A percentile compares a stretch with the other conserved stretches of the same genome.
Conservation (phyloP, 352 stramenopile species). For the Chrysophaeum taylorii region DNA sequence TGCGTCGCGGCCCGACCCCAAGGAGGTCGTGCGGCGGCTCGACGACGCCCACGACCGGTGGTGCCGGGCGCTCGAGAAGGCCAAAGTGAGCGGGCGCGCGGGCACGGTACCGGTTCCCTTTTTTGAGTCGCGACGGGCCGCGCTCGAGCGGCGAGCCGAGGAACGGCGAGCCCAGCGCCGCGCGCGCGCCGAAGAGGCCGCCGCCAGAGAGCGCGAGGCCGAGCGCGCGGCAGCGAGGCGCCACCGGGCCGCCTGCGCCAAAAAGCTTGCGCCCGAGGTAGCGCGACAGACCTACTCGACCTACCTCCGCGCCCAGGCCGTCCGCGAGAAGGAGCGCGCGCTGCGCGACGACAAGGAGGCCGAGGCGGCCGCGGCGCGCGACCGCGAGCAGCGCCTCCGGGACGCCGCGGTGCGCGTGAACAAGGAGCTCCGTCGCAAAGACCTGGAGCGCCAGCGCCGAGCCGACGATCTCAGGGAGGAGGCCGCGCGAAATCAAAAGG, state of each 20-base stretch:
- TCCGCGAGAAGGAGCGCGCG: neutral
- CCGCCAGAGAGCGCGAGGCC: neutral
- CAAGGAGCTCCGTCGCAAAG: neutral
- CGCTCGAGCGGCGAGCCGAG: neutral
- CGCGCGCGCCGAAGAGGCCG: neutral
- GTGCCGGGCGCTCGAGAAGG: neutral
- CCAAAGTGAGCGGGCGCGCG: neutral
- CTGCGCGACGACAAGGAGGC: neutral
- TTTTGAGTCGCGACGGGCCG: neutral
- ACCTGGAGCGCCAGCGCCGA: neutral
- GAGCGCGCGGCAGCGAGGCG: neutral
- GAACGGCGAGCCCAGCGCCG: neutral
- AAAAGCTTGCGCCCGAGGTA: neutral
- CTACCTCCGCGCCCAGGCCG: neutral
- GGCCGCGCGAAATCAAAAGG: neutral
- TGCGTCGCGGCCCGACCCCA: neutral
- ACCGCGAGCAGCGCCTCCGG: neutral
- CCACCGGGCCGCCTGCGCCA: neutral
- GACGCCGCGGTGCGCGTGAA: neutral
- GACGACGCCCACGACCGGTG: neutral
- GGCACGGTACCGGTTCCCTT: neutral
- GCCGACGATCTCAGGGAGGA: neutral
- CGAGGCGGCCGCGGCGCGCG: neutral
- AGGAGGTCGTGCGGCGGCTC: neutral
- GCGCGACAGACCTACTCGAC: constrained; percentile 4